These are phyloP conservation scores for Talaromyces marneffei DNA, from an alignment of 2,329 filamentous ascomycete genomes.

Conservation along the genomic window DNA sequence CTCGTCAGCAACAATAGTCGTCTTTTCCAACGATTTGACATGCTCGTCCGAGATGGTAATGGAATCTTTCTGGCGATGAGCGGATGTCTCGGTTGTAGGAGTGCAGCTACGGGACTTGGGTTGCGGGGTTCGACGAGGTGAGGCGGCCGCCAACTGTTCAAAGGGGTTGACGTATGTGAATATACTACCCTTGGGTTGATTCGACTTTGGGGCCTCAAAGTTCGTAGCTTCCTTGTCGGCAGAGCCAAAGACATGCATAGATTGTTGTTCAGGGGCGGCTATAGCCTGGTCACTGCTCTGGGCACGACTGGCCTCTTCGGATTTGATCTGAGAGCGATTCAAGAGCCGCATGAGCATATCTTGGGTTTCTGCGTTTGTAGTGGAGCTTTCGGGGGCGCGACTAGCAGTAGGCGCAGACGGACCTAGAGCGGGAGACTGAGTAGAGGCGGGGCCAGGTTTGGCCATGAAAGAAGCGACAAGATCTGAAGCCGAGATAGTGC, in stretches of 20 bases:
- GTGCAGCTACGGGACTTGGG: constrained; percentile 36
- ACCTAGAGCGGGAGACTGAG: constrained; percentile 24
- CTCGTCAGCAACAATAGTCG: not conserved
- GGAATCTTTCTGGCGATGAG: constrained; percentile 19
- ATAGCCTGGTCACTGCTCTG: constrained; percentile 13
- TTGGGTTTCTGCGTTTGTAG: constrained; percentile 57
- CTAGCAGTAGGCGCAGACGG: constrained; percentile 24
- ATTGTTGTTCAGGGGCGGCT: constrained; percentile 26
- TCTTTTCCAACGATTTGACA: constrained; percentile 13
- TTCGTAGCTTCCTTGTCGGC: constrained; percentile 22
- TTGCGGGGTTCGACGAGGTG: constrained; percentile 54
- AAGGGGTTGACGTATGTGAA: constrained; percentile 71
- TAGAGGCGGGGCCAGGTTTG: constrained; percentile 30
- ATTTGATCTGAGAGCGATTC: constrained; percentile 57
- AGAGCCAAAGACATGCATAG: constrained; percentile 29
- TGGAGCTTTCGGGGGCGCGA: constrained; percentile 18
- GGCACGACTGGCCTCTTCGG: constrained; percentile 5
- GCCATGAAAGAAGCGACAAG: constrained; percentile 52
- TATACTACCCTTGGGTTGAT: constrained; percentile 41
- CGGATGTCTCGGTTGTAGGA: constrained; percentile 31
- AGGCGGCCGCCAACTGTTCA: constrained; percentile 62
- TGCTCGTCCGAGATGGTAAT: not conserved
- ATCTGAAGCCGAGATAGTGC: constrained; percentile 51
- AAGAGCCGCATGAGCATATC: constrained; percentile 81
- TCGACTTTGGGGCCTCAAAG: constrained; percentile 37